These are phyloP conservation scores for Coprinellus micaceus DNA, from an alignment of 768 basidiomycete genomes.

Conservation along the genomic window DNA sequence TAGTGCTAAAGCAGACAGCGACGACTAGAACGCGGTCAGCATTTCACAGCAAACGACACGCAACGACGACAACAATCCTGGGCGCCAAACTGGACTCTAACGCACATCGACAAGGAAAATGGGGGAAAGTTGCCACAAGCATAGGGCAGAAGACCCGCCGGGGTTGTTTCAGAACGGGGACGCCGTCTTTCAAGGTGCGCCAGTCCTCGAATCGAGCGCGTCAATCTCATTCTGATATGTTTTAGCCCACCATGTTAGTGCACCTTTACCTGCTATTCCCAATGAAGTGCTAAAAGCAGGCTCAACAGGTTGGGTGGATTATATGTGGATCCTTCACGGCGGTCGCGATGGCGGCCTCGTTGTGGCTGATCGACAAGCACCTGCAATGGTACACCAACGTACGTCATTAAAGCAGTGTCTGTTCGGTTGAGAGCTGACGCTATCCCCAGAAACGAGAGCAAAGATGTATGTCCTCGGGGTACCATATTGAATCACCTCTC, in stretches of 20 bases:
- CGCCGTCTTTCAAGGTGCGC: slow-evolving; percentile 56
- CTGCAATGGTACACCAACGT: slow-evolving; percentile 70
- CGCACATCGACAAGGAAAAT: background rate
- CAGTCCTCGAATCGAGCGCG: background rate
- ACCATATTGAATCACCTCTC: background rate
- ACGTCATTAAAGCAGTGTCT: slow-evolving; percentile 18
- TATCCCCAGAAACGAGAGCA: slow-evolving; percentile 61
- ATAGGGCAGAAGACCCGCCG: slow-evolving; percentile 38
- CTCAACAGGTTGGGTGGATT: slow-evolving; percentile 63
- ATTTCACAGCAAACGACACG: too few species aligned
- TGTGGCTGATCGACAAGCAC: slow-evolving; percentile 75
- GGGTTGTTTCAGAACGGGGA: slow-evolving; percentile 61
- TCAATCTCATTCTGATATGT: slow-evolving; percentile 1
- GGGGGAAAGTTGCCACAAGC: slow-evolving; percentile 34
- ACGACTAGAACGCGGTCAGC: too few species aligned
- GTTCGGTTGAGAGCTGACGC: background rate
- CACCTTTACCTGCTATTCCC: background rate
- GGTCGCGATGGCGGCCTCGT: slow-evolving; percentile 52
- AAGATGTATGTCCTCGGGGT: slow-evolving; percentile 42
- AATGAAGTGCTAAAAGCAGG: too few species aligned
- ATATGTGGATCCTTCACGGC: slow-evolving; percentile 56
- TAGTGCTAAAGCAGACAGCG: too few species aligned
- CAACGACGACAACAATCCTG: too few species aligned
- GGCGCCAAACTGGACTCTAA: background rate
- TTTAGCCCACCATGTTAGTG: slow-evolving; percentile 54